These are phyloP conservation scores for Wakefieldia striispora DNA, from an alignment of 768 basidiomycete genomes.

Conservation along the genomic window DNA sequence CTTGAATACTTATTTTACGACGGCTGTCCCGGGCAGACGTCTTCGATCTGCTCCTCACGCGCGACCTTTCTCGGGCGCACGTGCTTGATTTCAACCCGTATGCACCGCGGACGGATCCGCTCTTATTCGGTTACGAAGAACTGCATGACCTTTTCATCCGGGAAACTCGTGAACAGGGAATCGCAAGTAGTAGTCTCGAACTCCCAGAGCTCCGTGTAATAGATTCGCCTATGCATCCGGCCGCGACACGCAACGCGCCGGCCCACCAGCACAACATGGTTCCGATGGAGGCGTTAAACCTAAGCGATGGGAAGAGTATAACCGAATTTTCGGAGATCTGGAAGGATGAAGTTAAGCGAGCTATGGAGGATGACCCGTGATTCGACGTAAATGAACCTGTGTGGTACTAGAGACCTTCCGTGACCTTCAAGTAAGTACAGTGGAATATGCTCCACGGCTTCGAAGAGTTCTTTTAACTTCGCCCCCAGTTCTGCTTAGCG, in stretches of 20 bases:
- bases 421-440: too few relatives aligned
- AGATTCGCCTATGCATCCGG: conserved; percentile 72
- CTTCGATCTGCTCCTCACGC: conserved; percentile 85
- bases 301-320: conserved; percentile 72
- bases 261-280: conserved; percentile 85
- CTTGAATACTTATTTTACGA: background rate
- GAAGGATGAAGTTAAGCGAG: conserved; percentile 50
- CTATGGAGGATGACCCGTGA: conserved; percentile 17
- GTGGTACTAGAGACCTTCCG: too few relatives aligned
- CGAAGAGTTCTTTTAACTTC: too few relatives aligned
- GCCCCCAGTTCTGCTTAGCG: too few relatives aligned
- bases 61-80: conserved; percentile 72
- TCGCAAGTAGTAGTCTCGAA: background rate
- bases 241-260: conserved; percentile 65
- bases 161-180: conserved; percentile 4
- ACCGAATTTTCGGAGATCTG: conserved; percentile 70
- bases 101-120: conserved; percentile 78
- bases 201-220: conserved; percentile 60
- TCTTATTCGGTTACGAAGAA: conserved; percentile 83
- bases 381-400: background rate
- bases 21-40: conserved; percentile 45
- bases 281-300: conserved; percentile 80
- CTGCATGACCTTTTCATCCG: conserved; percentile 43
- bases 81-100: conserved; percentile 93
- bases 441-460: too few relatives aligned